Evolutionary conservation across 2,329 filamentous ascomycete species (phyloP).

Genomic region (Kalmusia sp.): DNA sequence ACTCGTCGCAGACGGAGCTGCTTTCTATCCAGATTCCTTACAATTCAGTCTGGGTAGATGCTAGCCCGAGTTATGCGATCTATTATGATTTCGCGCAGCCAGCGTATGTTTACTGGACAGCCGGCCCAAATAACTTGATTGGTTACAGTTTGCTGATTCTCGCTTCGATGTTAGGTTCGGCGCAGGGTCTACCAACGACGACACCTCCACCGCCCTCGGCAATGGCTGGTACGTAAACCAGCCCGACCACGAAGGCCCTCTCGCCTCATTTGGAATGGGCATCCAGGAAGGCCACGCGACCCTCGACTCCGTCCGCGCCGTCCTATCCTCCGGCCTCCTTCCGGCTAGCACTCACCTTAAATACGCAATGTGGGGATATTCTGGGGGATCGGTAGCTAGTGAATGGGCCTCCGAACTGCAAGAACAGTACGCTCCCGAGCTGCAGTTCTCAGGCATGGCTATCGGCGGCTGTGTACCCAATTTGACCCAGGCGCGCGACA

Average conservation of each 20-base stretch:
- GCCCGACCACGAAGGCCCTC: slow-evolving; percentile 33
- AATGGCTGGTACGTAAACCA: slow-evolving; percentile 28
- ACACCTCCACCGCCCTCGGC: slow-evolving; percentile 20
- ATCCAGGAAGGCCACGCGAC: slow-evolving; percentile 29
- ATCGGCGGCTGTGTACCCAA: slow-evolving; percentile 41
- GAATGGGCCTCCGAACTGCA: slow-evolving; percentile 35
- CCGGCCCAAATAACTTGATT: too few species aligned
- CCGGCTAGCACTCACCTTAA: background rate
- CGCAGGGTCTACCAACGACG: background rate
- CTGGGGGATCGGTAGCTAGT: slow-evolving; percentile 30
- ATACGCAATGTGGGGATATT: slow-evolving; percentile 31
- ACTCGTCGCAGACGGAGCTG: slow-evolving; percentile 9
- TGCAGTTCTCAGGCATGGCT: slow-evolving; percentile 36
- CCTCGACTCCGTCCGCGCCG: slow-evolving; percentile 33
- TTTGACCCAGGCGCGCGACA: slow-evolving; percentile 24
- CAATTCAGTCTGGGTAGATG: slow-evolving; percentile 19
- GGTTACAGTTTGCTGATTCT: background rate
- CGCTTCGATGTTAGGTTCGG: background rate
- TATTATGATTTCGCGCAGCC: slow-evolving; percentile 8
- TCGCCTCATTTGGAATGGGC: slow-evolving; percentile 29
- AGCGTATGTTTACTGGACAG: background rate
- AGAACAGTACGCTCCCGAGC: slow-evolving; percentile 33
- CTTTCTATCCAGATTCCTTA: slow-evolving; percentile 26
- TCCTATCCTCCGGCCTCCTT: slow-evolving; percentile 16
- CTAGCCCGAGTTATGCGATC: slow-evolving; percentile 18